Base-by-base conservation (phyloP, 2,329 filamentous ascomycete genomes). In the Exophiala bonariae region DNA sequence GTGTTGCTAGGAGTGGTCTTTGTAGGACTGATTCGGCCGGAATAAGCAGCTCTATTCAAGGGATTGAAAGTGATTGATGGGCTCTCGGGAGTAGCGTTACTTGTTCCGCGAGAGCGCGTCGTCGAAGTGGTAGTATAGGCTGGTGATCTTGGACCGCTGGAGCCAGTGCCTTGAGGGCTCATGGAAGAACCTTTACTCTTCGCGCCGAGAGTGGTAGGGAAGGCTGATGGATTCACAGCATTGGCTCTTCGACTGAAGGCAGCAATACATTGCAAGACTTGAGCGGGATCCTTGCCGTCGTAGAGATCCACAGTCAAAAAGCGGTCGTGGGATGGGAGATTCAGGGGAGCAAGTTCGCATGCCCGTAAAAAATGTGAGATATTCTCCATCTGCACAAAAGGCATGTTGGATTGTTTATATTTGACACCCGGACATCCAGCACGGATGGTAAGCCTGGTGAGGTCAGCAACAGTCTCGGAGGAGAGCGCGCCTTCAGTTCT, bases 331-430 rank as follows among this genome's bases (percentile, higher is more conserved):
- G 91, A 85, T 48, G 89, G 90, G 50, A 99, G 82, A 68, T 85
- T 91, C 42, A 99, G 75, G 1, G 93, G 93, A 19, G 87, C 82
- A 41, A 81, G 75, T 69, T 96, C 88, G 74, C 91, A 95, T 50
- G 89, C 90, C 62, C 82, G 83, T 44, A 99, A 82, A 71, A 96
- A 99, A 64, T 95, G 89, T 3, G 91, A 95, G 63, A 99, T 96
- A 66, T 99, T 99, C 69, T 99, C 93, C 91, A 97, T 97, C 70
- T 99, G 93, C 32, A 97, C 92, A 66, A 99, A 99, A 0, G 93
- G 93, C 92, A 97, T 97, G 32, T 83, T 73, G 1, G 91, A 96
- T 64, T 86, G 78, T 72, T 97, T 97, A 79, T 87, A 97, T 67
- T 86, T 89, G 70, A 96, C 81, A 23, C 86, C 86, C 0, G 88